phyloP scores from a whole-genome alignment of 495 filamentous ascomycete genomes.

The Durotheca rogersii region DNA sequence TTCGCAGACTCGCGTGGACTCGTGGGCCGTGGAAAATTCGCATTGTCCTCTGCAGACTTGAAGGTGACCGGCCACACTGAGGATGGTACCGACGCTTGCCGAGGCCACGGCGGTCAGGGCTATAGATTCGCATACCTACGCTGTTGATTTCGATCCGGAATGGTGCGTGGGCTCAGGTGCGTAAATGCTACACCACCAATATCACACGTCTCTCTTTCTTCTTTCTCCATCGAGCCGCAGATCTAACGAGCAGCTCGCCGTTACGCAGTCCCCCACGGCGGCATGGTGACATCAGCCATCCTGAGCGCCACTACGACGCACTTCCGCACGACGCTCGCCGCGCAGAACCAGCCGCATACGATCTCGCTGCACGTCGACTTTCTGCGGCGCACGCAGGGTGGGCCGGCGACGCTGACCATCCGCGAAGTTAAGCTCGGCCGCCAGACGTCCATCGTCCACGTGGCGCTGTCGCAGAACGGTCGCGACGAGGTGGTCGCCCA shows the following conservation, averaged over 20 bases:
- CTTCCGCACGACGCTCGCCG: constrained; percentile 62
- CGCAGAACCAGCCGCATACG: constrained; percentile 63
- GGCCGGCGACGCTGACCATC: constrained; percentile 59
- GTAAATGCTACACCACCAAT: not conserved
- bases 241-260: constrained; percentile 3
- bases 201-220: constrained; percentile 2
- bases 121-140: constrained; percentile 61
- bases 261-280: constrained; percentile 78
- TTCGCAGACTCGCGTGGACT: not conserved
- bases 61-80: not conserved
- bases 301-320: constrained; percentile 61
- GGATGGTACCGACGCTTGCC: constrained; percentile 48
- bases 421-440: constrained; percentile 70
- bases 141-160: constrained; percentile 56
- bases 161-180: constrained; percentile 75
- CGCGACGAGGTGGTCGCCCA: constrained; percentile 66
- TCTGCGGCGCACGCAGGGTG: constrained; percentile 65
- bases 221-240: no score
- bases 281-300: constrained; percentile 66
- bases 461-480: constrained; percentile 54
- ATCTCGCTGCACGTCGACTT: constrained; percentile 68
- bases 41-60: no score
- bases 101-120: constrained; percentile 59
- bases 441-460: constrained; percentile 68
- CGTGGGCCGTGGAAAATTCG: no score